phyloP scores from a whole-genome alignment of 208 protist species.

The Acanthamoeba quina region DNA sequence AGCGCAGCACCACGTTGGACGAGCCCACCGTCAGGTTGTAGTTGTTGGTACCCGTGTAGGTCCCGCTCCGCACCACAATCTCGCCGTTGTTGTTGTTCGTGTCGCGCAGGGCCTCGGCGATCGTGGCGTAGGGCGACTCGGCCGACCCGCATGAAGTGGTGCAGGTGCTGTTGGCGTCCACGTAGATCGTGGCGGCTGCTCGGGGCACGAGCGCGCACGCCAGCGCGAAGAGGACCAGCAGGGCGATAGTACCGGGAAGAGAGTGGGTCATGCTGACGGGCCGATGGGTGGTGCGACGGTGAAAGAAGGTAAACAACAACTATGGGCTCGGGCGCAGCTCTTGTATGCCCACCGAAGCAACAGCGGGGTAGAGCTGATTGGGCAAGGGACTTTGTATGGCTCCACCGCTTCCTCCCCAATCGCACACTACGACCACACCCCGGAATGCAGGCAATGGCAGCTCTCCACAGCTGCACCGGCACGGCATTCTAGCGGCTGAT shows the following conservation, averaged over 20 bases:
- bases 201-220: not conserved
- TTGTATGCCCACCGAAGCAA: too few species aligned
- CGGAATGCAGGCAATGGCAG: too few species aligned
- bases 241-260: not conserved
- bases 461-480: too few species aligned
- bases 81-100: not conserved
- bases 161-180: slow-evolving; percentile 40
- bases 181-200: not conserved
- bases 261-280: not conserved
- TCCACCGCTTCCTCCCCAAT: too few species aligned
- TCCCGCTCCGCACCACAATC: not conserved
- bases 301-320: too few species aligned
- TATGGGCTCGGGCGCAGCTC: too few species aligned
- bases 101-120: not conserved
- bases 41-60: slow-evolving; percentile 8
- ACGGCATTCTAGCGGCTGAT: too few species aligned
- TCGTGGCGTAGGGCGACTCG: not conserved
- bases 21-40: slow-evolving; percentile 10
- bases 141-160: not conserved
- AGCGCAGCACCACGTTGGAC: not conserved
- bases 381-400: too few species aligned
- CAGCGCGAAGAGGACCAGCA: not conserved
- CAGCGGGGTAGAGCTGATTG: too few species aligned
- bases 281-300: not conserved
- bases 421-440: too few species aligned